phyloP scores from a whole-genome alignment of 495 filamentous ascomycete genomes.

The Xylaria curta region DNA sequence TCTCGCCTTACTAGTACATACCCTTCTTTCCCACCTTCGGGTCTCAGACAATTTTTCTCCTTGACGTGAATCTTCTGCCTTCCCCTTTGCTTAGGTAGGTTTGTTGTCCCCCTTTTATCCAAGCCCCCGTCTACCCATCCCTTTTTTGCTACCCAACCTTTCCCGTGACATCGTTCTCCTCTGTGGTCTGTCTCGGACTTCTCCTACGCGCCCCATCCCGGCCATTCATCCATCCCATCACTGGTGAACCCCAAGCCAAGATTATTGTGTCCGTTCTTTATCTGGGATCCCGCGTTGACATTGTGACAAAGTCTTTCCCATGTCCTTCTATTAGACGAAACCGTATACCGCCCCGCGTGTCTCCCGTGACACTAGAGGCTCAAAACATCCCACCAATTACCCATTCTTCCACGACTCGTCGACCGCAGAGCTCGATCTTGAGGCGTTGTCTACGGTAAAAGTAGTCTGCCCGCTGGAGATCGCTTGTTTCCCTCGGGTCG shows the following conservation, averaged over 20 bases:
- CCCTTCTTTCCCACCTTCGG: slow-evolving; percentile 41
- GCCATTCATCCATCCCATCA: slow-evolving; percentile 26
- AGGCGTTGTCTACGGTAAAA: slow-evolving; percentile 55
- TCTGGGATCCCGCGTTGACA: slow-evolving; percentile 35
- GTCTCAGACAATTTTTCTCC: slow-evolving; percentile 37
- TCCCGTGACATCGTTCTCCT: slow-evolving; percentile 20
- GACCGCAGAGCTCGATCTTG: slow-evolving; percentile 33
- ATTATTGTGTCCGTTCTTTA: slow-evolving; percentile 31
- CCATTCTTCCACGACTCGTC: slow-evolving; percentile 37
- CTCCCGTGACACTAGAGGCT: slow-evolving; percentile 37
- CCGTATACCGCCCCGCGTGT: slow-evolving; percentile 35
- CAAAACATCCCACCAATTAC: slow-evolving; percentile 28
- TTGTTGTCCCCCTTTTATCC: slow-evolving; percentile 33
- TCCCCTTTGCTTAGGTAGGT: slow-evolving; percentile 35
- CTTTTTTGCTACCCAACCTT: slow-evolving; percentile 33
- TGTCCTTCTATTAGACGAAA: slow-evolving; percentile 37
- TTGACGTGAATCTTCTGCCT: slow-evolving; percentile 40
- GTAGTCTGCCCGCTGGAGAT: slow-evolving; percentile 53
- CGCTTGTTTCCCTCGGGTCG: slow-evolving; percentile 54
- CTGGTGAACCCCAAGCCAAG: slow-evolving; percentile 29
- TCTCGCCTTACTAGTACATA: slow-evolving; percentile 43
- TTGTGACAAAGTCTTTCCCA: slow-evolving; percentile 38
- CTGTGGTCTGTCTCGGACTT: slow-evolving; percentile 24
- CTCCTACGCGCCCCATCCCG: slow-evolving; percentile 24
- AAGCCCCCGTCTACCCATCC: slow-evolving; percentile 26